phyloP scores from a whole-genome alignment of 2,329 filamentous ascomycete species.

The Ceratocystis alfenasii region DNA sequence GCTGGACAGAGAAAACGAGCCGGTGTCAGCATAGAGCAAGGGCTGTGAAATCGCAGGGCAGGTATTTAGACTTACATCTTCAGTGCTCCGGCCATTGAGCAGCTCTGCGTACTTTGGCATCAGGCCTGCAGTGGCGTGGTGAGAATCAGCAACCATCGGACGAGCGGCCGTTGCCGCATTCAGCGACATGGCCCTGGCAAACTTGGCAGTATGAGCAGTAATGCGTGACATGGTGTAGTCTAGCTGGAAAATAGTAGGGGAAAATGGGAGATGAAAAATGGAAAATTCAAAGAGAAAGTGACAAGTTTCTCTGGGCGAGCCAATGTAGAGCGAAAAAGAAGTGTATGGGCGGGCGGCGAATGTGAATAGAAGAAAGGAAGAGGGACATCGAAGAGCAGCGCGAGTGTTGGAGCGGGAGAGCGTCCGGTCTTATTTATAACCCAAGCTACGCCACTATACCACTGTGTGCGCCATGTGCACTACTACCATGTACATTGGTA shows the following conservation, averaged over 20 bases:
- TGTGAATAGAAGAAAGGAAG: too few species aligned
- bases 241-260: neutral
- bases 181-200: constrained; percentile 34
- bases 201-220: constrained; percentile 39
- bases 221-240: constrained; percentile 37
- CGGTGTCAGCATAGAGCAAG: neutral
- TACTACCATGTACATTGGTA: neutral
- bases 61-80: constrained; percentile 32
- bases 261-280: neutral
- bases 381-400: neutral
- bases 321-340: neutral
- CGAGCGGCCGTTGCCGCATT: constrained; percentile 32
- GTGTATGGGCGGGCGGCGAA: too few species aligned
- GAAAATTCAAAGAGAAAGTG: neutral
- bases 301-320: neutral
- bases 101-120: constrained; percentile 40
- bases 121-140: constrained; percentile 31
- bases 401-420: neutral
- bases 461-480: neutral
- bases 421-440: constrained; percentile 2
- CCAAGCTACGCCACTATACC: too few species aligned
- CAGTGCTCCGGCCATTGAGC: constrained; percentile 29
- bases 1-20: constrained; percentile 20
- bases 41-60: neutral
- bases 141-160: constrained; percentile 29